Percentiles rank a stretch among this genome's conserved stretches.
These are phyloP conservation scores for Diaporthe vaccinii DNA, from an alignment of 2,329 filamentous ascomycete species.

Conservation along the genomic window DNA sequence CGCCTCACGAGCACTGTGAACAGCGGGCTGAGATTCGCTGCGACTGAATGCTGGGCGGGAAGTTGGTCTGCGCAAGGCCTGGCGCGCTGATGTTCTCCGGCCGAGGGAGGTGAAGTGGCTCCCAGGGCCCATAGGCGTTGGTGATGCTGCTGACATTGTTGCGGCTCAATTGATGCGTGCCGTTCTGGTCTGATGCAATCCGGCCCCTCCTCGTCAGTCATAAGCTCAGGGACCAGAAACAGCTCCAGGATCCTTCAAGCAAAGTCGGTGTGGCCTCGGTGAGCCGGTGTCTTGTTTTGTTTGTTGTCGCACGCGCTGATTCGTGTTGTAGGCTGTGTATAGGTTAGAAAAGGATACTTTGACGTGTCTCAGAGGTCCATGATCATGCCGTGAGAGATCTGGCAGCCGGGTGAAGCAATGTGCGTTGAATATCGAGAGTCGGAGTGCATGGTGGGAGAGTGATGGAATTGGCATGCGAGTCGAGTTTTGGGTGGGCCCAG, in stretches of 20 bases:
- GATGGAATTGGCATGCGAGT: conserved; percentile 33
- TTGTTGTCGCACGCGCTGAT: conserved; percentile 22
- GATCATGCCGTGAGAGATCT: conserved; percentile 35
- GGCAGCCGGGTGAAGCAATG: conserved; percentile 30
- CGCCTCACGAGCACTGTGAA: conserved; percentile 42
- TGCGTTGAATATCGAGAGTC: conserved; percentile 14
- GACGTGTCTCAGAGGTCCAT: conserved; percentile 40
- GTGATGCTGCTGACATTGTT: conserved; percentile 67
- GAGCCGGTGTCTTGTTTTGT: conserved; percentile 5
- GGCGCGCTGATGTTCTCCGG: conserved; percentile 69
- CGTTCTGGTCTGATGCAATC: background rate
- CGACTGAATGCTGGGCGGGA: conserved; percentile 61
- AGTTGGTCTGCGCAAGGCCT: conserved; percentile 64
- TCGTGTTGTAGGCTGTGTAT: conserved; percentile 17
- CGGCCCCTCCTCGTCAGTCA: conserved; percentile 5
- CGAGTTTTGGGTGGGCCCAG: conserved; percentile 41
- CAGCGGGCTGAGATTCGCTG: conserved; percentile 59
- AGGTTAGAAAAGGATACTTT: conserved; percentile 35
- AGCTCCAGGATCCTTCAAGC: conserved; percentile 35
- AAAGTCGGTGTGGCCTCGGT: conserved; percentile 38
- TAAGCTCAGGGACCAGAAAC: conserved; percentile 8
- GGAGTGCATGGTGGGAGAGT: conserved; percentile 36
- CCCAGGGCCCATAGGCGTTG: conserved; percentile 65
- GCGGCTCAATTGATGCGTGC: conserved; percentile 38
- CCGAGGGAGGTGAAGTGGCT: conserved; percentile 60